Conservation (phyloP, 176 grass and related monocot genomes). For the Melocanna baccifera region DNA sequence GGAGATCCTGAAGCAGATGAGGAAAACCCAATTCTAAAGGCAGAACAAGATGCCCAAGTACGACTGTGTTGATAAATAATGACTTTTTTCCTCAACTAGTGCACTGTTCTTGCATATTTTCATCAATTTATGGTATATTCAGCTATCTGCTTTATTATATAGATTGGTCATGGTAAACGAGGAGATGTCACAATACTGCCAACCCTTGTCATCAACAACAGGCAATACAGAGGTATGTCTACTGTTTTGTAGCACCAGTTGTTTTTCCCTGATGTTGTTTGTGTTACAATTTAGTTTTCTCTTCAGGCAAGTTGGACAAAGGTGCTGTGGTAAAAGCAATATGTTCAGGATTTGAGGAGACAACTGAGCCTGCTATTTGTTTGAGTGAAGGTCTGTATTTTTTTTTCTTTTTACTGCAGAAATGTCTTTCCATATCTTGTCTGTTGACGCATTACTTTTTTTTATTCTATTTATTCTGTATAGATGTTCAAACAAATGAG, state of each 20-base stretch:
- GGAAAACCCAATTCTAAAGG: constrained; percentile 77
- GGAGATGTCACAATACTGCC: constrained; percentile 94
- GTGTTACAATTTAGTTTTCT: constrained; percentile 30
- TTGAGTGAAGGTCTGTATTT: constrained; percentile 61
- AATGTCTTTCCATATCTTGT: constrained; percentile 33
- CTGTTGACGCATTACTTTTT: neutral
- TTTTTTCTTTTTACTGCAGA: constrained; percentile 3
- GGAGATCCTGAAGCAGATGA: constrained; percentile 67
- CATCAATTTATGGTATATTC: constrained; percentile 21
- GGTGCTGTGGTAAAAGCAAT: constrained; percentile 83
- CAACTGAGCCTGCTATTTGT: constrained; percentile 76
- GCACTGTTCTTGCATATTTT: neutral
- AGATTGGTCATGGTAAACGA: constrained; percentile 73
- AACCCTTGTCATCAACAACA: constrained; percentile 83
- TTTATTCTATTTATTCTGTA: constrained; percentile 21
- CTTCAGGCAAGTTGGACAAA: constrained; percentile 86
- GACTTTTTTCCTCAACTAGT: neutral
- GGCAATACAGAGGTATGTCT: constrained; percentile 75
- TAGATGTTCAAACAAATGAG: constrained; percentile 91
- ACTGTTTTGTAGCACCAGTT: constrained; percentile 16
- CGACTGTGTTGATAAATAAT: neutral
- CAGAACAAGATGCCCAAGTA: constrained; percentile 88
- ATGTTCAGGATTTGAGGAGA: constrained; percentile 91
- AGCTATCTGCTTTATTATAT: constrained; percentile 18
- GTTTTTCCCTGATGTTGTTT: constrained; percentile 16